Evolutionary conservation across 2,329 filamentous ascomycete species (phyloP).

Genomic region (Beauveria varroae): DNA sequence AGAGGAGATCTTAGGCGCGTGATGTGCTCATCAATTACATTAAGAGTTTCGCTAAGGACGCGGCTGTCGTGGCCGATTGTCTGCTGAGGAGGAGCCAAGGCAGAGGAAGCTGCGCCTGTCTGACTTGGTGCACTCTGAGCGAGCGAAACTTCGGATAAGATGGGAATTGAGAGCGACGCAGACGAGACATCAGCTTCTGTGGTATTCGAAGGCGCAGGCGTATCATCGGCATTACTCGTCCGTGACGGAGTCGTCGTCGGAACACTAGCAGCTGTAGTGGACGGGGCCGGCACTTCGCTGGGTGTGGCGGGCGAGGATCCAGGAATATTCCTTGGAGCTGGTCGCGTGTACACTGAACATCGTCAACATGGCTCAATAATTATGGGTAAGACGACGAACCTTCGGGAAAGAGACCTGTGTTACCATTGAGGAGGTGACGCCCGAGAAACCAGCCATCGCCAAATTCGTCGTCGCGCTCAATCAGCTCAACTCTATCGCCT

Average conservation of each 20-base stretch:
- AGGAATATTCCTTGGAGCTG: constrained; percentile 39
- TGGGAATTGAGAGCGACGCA: constrained; percentile 23
- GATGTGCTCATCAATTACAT: constrained; percentile 95
- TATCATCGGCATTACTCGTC: constrained; percentile 7
- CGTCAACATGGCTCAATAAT: constrained; percentile 14
- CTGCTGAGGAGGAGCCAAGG: constrained; percentile 35
- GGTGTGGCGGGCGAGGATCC: constrained; percentile 15
- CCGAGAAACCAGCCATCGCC: constrained; percentile 82
- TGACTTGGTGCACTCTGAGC: constrained; percentile 18
- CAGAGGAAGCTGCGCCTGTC: constrained; percentile 20
- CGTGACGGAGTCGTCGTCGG: constrained; percentile 14
- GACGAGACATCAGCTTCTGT: constrained; percentile 12
- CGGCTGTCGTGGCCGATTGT: constrained; percentile 42
- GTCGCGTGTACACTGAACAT: constrained; percentile 52
- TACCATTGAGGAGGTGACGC: constrained; percentile 63
- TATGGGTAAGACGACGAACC: constrained; percentile 41
- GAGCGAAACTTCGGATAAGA: constrained; percentile 17
- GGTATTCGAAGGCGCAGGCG: constrained; percentile 17
- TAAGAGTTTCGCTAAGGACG: constrained; percentile 89
- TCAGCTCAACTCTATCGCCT: constrained; percentile 74
- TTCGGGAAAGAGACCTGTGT: constrained; percentile 76
- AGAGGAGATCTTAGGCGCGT: constrained; percentile 65
- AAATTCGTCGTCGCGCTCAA: constrained; percentile 83
- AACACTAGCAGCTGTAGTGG: neutral
- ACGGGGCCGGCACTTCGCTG: neutral